Evolutionary conservation across 345 rosid genomes (phyloP), one percentile per base, ranked within the genome.

Genomic region (Citrus inodora): DNA sequence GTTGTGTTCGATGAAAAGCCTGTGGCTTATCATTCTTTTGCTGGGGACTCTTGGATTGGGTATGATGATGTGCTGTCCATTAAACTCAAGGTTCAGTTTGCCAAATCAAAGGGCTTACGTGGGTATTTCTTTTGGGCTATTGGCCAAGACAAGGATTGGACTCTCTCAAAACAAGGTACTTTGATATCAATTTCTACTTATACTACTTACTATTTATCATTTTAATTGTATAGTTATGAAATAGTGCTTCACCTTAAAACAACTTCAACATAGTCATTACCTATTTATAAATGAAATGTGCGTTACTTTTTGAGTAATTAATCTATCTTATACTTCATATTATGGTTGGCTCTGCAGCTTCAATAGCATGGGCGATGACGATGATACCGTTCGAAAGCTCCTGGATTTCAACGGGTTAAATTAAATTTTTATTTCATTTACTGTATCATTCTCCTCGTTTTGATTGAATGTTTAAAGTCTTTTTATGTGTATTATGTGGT

Each of bases 81-180:
- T 38, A 75, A 70, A 69, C 11, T 24, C 61, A 89, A 82, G 83
- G 81, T 86, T 51, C 55, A 16, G 19, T 88, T 75, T 69, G 86
- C 88, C 1, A 51, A 59, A 73, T 55, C 25, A 1, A 65, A 32
- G 71, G 86, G 86, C 75, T 65, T 85, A 67, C 68, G 80, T 30
- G 91, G 93, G 5, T 88, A 81, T 56, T 85, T 86, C 79, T 86
- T 85, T 46, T 83, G 85, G 84, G 92, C 88, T 35, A 70, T 88
- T 11, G 86, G 87, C 35, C 81, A 66, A 42, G 90, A 87, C 65
- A 32, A 61, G 33, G 37, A 78, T 7, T 80, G 85, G 81, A 68
- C 70, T 11, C 58, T 86, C 37, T 79, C 83, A 0, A 55, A 17
- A 53, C 53, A 70, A 77, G 85, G 71, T 80, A 65, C 9, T 70